Evolutionary conservation across 2,329 filamentous ascomycete species (phyloP).

Genomic region (Cladophialophora chaetospira): DNA sequence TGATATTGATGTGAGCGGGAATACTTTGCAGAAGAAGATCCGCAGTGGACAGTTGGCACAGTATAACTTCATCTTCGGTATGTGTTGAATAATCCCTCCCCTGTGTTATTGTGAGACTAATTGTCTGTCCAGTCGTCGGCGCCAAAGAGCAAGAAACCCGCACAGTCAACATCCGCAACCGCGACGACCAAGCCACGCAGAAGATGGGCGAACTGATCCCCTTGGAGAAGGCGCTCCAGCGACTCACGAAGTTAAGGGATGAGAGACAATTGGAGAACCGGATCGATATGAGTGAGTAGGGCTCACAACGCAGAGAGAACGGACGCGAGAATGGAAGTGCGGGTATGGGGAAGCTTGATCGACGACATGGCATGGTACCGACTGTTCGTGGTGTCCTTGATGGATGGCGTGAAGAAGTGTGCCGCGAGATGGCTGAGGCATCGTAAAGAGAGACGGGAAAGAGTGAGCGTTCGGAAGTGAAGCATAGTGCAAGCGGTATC

Average conservation of each 20-base stretch:
- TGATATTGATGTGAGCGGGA: constrained; percentile 52
- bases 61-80: constrained; percentile 56
- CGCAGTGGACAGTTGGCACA: constrained; percentile 51
- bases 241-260: constrained; percentile 52
- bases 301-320: neutral
- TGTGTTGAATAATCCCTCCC: constrained; percentile 27
- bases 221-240: constrained; percentile 59
- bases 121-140: constrained; percentile 65
- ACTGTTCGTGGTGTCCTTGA: neutral
- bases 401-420: neutral
- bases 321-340: neutral
- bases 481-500: too few relatives aligned
- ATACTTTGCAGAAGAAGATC: constrained; percentile 56
- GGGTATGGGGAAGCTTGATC: neutral
- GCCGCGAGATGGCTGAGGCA: neutral
- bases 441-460: neutral
- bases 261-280: constrained; percentile 47
- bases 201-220: constrained; percentile 63
- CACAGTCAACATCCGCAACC: constrained; percentile 65
- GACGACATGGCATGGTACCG: neutral
- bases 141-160: constrained; percentile 62
- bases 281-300: constrained; percentile 31
- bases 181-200: constrained; percentile 64
- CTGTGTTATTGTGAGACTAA: too few relatives aligned
- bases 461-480: neutral